A percentile compares a stretch with the other conserved stretches of the same genome.
These are phyloP conservation scores for Jimgerdemannia lactiflua DNA, from an alignment of 192 early-diverging fungal species.

Conservation along the genomic window DNA sequence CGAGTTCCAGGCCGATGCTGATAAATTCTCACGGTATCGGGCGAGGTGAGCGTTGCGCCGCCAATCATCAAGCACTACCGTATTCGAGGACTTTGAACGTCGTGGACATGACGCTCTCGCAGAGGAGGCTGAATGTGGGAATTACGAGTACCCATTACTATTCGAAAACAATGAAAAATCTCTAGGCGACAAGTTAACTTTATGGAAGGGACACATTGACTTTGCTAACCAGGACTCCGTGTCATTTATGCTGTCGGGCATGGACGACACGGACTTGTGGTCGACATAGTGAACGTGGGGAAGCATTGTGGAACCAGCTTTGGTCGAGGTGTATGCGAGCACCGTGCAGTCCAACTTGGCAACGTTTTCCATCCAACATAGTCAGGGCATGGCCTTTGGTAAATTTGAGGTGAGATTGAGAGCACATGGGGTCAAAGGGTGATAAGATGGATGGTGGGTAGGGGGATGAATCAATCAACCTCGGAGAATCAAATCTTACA, in stretches of 20 bases:
- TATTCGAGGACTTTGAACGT: too few species aligned
- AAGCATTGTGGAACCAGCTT: background rate
- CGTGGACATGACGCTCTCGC: too few species aligned
- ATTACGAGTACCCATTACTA: too few species aligned
- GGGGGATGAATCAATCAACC: too few species aligned
- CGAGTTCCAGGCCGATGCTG: too few species aligned
- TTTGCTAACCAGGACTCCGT: too few species aligned
- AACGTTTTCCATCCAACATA: background rate
- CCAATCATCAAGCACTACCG: too few species aligned
- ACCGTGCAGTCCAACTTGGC: background rate
- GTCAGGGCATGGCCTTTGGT: background rate
- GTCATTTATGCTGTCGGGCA: background rate
- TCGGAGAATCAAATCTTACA: too few species aligned
- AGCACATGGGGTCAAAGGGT: too few species aligned
- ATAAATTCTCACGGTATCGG: background rate
- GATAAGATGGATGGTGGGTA: too few species aligned
- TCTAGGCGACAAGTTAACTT: background rate
- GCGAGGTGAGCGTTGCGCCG: background rate
- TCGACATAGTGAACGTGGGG: too few species aligned
- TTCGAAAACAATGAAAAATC: background rate
- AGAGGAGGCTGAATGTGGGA: too few species aligned
- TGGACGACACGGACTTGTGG: background rate
- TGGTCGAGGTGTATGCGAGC: background rate
- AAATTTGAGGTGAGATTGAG: background rate
- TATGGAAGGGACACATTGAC: background rate